A percentile compares a stretch with the other conserved stretches of the same genome.
Evolutionary conservation across 176 grass and related monocot genomes (phyloP).

Genomic region (Triticum urartu): DNA sequence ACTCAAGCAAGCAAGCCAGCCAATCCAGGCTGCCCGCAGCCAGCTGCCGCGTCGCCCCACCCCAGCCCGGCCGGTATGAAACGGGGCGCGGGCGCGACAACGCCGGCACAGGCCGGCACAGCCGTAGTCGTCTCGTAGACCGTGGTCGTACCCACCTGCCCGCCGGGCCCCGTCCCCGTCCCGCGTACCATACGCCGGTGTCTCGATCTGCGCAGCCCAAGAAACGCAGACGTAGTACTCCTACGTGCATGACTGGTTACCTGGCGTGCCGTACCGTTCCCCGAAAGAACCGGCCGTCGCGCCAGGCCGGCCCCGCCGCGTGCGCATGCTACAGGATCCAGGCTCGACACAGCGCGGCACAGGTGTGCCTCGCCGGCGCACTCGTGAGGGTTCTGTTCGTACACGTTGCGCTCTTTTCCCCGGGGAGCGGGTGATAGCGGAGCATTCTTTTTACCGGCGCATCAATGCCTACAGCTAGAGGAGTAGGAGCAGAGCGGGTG

Average conservation of each 20-base stretch:
- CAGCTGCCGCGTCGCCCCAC: neutral
- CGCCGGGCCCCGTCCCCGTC: neutral
- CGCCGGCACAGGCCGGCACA: neutral
- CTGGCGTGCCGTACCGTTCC: neutral
- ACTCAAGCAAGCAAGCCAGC: neutral
- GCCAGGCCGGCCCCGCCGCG: neutral
- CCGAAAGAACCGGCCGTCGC: neutral
- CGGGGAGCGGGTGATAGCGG: neutral
- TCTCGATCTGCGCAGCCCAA: neutral
- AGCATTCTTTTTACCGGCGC: neutral
- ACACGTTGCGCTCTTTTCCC: constrained; percentile 7
- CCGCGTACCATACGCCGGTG: neutral
- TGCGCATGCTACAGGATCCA: neutral
- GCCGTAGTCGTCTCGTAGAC: neutral
- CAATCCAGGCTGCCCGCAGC: neutral
- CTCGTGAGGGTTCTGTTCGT: neutral
- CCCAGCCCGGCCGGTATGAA: neutral
- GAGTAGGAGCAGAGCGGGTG: neutral
- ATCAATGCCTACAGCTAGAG: neutral
- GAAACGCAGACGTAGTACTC: neutral
- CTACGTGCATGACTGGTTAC: neutral
- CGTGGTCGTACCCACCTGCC: neutral
- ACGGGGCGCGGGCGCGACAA: neutral
- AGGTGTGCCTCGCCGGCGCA: neutral
- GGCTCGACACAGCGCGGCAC: neutral